Evolutionary conservation across 2,329 filamentous ascomycete species (phyloP).

Genomic region (Exophiala calicioides): DNA sequence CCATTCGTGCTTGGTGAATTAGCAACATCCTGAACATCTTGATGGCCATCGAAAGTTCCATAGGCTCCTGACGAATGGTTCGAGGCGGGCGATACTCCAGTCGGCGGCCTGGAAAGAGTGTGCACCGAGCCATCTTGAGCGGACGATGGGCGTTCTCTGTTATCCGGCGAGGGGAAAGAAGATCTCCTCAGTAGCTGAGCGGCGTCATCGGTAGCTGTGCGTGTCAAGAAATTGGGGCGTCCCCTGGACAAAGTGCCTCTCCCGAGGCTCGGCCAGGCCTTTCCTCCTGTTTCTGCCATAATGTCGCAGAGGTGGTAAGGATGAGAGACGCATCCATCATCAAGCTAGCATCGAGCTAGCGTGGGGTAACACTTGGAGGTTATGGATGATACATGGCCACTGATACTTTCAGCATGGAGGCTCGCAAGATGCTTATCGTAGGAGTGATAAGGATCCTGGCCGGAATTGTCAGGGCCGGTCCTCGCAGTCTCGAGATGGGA

Average conservation of each 20-base stretch:
- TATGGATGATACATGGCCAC: too few relatives aligned
- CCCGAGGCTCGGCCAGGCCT: conserved; percentile 24
- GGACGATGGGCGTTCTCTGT: conserved; percentile 10
- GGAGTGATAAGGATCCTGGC: neutral
- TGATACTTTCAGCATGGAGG: too few relatives aligned
- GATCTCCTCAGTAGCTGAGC: conserved; percentile 46
- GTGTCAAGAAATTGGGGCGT: conserved; percentile 48
- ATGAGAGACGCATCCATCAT: conserved; percentile 16
- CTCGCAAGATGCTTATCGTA: too few relatives aligned
- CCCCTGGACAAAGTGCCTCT: conserved; percentile 29
- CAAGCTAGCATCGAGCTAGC: conserved; percentile 7
- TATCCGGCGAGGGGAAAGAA: conserved; percentile 28
- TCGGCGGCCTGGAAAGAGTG: conserved; percentile 13
- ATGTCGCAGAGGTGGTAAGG: neutral
- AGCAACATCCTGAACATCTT: neutral
- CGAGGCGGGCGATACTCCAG: conserved; percentile 11
- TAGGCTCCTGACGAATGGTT: conserved; percentile 7
- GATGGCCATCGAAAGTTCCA: conserved; percentile 19
- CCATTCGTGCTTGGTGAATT: neutral
- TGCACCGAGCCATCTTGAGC: conserved; percentile 9
- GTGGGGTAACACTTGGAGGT: neutral
- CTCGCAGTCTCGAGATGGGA: too few relatives aligned
- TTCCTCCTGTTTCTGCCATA: conserved; percentile 25
- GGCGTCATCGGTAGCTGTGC: conserved; percentile 47
- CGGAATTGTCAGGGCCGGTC: neutral